Conservation (phyloP, 148 eudicot species). For the Amaranthus hypochondriacus region DNA sequence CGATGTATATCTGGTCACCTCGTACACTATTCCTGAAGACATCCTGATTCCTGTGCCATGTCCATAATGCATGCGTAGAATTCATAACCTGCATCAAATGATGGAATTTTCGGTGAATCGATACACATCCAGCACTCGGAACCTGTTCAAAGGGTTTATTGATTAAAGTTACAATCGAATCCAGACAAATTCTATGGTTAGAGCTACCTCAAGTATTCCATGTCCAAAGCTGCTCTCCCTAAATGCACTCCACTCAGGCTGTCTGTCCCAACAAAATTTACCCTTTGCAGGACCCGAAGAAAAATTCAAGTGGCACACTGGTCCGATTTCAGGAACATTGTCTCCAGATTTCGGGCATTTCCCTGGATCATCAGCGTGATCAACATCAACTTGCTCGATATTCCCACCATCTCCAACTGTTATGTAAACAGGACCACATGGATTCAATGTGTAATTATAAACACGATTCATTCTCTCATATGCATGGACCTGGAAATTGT, state of each 20-base stretch:
- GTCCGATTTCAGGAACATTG: constrained; percentile 76
- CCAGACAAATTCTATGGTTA: not conserved
- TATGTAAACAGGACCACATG: constrained; percentile 85
- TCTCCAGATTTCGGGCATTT: constrained; percentile 71
- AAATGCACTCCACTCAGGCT: constrained; percentile 91
- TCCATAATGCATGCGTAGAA: constrained; percentile 90
- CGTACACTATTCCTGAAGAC: constrained; percentile 44
- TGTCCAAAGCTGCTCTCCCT: constrained; percentile 97
- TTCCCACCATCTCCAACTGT: constrained; percentile 94
- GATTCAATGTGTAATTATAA: constrained; percentile 65
- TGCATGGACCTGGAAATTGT: constrained; percentile 70
- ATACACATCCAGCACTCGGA: too few species aligned
- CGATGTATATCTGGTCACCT: constrained; percentile 87
- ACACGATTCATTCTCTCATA: constrained; percentile 94
- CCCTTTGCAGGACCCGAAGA: constrained; percentile 80
- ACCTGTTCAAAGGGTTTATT: too few species aligned
- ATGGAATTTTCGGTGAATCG: not conserved
- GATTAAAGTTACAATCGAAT: not conserved
- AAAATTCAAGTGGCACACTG: constrained; percentile 71
- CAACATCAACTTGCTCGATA: constrained; percentile 73
- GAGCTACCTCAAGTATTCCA: constrained; percentile 75
- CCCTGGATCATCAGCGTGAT: constrained; percentile 82
- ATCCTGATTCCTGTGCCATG: constrained; percentile 92
- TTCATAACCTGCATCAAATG: constrained; percentile 53
- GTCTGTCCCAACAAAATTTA: constrained; percentile 88